phyloP scores from a whole-genome alignment of 2,329 filamentous ascomycete genomes.

The Ceratocystis albifundus region DNA sequence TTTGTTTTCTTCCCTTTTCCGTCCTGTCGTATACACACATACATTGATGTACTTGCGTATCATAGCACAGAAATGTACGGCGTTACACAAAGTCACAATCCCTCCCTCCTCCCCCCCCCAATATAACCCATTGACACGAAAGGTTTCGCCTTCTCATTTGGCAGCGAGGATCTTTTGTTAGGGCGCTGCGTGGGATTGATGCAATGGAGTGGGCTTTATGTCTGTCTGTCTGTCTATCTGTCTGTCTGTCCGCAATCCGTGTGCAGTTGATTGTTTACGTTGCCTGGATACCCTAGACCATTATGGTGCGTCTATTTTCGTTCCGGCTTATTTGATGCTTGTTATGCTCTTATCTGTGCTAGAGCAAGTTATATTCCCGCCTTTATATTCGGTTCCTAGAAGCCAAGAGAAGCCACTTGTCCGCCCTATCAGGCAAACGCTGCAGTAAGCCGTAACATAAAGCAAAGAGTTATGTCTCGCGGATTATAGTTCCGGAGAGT shows the following conservation, averaged over 20 bases:
- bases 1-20: background rate
- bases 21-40: background rate
- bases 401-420: background rate
- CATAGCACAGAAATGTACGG: background rate
- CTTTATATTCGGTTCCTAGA: background rate
- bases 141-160: background rate
- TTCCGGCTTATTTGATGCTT: background rate
- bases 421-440: background rate
- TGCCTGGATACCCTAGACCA: background rate
- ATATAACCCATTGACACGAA: background rate
- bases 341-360: background rate
- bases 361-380: background rate
- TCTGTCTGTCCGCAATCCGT: background rate
- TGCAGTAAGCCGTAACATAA: background rate
- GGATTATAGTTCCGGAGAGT: slow-evolving; percentile 8
- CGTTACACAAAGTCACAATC: background rate
- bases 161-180: slow-evolving; percentile 4
- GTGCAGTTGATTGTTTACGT: too few relatives aligned
- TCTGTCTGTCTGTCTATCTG: background rate
- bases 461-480: slow-evolving; percentile 4
- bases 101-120: background rate
- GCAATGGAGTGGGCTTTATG: background rate
- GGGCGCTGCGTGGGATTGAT: background rate
- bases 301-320: background rate
- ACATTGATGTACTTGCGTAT: background rate